Percentiles rank a stretch among this genome's conserved stretches.
These are phyloP conservation scores for Flaveria trinervia DNA, from an alignment of 129 eudicot genomes.

Conservation along the genomic window DNA sequence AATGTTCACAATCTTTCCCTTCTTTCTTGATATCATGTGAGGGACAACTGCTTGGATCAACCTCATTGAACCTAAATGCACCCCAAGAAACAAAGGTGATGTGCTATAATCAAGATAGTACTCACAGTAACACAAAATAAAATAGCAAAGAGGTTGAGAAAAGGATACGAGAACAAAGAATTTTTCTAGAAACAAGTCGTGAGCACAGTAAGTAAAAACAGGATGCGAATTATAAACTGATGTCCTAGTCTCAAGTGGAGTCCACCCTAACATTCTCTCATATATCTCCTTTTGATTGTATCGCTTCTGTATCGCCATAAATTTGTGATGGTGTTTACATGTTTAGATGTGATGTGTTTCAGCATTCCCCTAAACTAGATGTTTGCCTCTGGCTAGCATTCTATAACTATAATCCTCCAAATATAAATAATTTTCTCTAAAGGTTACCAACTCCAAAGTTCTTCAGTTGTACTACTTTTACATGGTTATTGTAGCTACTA, in stretches of 20 bases:
- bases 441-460: background rate
- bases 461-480: background rate
- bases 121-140: background rate
- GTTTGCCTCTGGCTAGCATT: no score
- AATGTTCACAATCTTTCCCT: constrained; percentile 83
- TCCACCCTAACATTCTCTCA: background rate
- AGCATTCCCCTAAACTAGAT: no score
- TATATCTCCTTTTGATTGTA: background rate
- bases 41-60: constrained; percentile 92
- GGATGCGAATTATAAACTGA: background rate
- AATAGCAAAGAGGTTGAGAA: background rate
- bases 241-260: background rate
- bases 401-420: background rate
- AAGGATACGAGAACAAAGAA: background rate
- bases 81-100: background rate
- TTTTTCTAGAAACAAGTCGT: background rate
- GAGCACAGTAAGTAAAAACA: background rate
- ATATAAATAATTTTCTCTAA: no score
- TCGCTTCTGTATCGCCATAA: background rate
- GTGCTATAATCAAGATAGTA: background rate
- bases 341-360: background rate
- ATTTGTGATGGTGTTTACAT: background rate
- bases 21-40: constrained; percentile 86
- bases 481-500: background rate
- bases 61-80: constrained; percentile 68